Base-by-base conservation (phyloP, 345 rosid species). In the Reutealis trisperma region DNA sequence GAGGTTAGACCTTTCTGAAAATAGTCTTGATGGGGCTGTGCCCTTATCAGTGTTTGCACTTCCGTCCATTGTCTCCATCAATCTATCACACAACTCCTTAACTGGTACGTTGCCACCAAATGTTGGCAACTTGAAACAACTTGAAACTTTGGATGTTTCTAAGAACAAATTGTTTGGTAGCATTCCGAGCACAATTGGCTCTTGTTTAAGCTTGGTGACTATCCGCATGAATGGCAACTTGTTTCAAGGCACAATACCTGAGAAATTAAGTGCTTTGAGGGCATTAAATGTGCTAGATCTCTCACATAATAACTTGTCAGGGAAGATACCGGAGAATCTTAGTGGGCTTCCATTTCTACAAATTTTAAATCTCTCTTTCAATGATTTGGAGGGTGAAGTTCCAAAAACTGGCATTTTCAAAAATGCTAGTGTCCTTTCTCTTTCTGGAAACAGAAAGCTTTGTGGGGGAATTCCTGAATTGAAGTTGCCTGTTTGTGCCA, bases 401-500 rank as follows among this genome's bases (percentile, higher is more conserved):
- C 84, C 85, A 8, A 16, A 42, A 4, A 30, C 45, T 27, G 84
- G 84, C 10, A 2, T 82, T 64, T 82, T 85, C 71, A 27, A 19
- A 37, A 85, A 85, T 75, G 52, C n/a, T 4, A 80, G 77, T 57
- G 75, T 58, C 4, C 1, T 41, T 25, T 73, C 71, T 6, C 15
- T 81, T 58, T 5, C 4, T 7, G 81, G 87, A 70, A 84, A 84
- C 77, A 44, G 57, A 10, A 74, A 70, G 71, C 78, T 84, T 0
- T 82, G 87, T 41, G 81, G 87, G 10, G 85, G 85, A 2, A 74
- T 71, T 24, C 32, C 58, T 52, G 74, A 67, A 44, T 21, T 73
- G 37, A 4, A 69, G 25, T 77, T 18, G 80, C 70, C 70, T 51
- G 65, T 24, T 45, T 68, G 84, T 32, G 5, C 22, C 24, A 32